phyloP scores from a whole-genome alignment of 2,329 filamentous ascomycete species.

The Bisporella sp. region DNA sequence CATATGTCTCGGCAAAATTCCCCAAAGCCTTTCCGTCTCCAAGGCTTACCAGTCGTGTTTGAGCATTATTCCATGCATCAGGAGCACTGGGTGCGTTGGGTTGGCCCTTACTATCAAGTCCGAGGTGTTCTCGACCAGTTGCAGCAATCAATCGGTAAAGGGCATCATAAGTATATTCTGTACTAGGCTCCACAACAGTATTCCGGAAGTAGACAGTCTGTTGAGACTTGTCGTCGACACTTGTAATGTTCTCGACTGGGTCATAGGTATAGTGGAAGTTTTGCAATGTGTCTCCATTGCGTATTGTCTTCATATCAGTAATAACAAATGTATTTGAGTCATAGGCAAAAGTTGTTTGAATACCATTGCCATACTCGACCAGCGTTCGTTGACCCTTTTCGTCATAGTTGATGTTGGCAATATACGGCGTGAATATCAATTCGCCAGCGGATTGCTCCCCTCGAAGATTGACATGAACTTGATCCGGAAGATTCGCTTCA shows the following conservation, averaged over 20 bases:
- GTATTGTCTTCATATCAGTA: not conserved
- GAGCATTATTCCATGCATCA: not conserved
- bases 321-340: not conserved
- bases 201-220: constrained; percentile 1
- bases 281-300: not conserved
- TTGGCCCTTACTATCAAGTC: not conserved
- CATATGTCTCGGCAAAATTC: not conserved
- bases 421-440: too few species aligned
- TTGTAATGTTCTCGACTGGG: not conserved
- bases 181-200: not conserved
- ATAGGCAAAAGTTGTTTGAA: not conserved
- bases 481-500: not conserved
- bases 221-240: not conserved
- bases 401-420: not conserved
- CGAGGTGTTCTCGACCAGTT: not conserved
- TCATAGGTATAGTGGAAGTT: constrained; percentile 1
- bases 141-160: not conserved
- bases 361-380: not conserved
- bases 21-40: constrained; percentile 1
- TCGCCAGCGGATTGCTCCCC: too few species aligned
- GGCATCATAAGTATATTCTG: not conserved
- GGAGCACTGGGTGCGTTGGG: not conserved
- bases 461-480: not conserved
- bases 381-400: not conserved
- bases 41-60: not conserved